These are phyloP conservation scores for Solanum arcanum DNA, from an alignment of 257 asterid species.

Conservation along the genomic window DNA sequence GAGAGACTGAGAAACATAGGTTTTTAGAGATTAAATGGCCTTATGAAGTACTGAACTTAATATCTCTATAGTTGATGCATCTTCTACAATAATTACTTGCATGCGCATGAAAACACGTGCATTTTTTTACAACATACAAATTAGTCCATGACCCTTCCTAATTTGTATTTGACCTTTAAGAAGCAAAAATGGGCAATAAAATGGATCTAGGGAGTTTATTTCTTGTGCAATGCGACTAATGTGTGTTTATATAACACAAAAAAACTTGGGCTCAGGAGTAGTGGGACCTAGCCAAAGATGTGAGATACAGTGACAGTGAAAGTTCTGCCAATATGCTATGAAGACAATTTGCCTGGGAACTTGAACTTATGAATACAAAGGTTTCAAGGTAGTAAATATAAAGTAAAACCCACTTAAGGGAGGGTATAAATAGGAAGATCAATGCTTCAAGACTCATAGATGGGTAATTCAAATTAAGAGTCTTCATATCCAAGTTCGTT, in stretches of 20 bases:
- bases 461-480: neutral
- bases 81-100: neutral
- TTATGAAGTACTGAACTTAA: neutral
- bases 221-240: neutral
- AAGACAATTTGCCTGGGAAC: neutral
- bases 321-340: neutral
- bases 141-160: neutral
- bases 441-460: neutral
- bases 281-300: neutral
- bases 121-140: neutral
- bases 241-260: neutral
- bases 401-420: neutral
- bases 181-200: neutral
- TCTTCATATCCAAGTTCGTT: neutral
- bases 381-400: neutral
- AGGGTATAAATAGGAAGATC: neutral
- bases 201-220: neutral
- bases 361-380: neutral
- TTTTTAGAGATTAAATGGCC: neutral
- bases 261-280: neutral
- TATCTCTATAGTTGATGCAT: neutral
- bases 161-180: neutral
- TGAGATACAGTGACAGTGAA: neutral
- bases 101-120: neutral
- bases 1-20: neutral